Evolutionary conservation across 257 asterid species (phyloP), one percentile per base, ranked within the genome.

Genomic region (Euphrasia confusa): DNA sequence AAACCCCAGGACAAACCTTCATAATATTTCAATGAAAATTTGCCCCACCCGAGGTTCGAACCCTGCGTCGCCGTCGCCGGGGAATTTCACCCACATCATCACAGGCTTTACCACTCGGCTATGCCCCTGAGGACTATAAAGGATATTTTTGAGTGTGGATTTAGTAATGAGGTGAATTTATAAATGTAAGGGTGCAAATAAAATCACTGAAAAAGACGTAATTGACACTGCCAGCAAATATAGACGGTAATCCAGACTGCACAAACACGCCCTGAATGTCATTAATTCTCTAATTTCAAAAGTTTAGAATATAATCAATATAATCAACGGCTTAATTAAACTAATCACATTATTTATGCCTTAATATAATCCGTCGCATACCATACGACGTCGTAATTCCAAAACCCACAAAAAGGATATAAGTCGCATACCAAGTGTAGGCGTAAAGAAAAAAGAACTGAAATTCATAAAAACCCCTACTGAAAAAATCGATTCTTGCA

Each of bases 301-400:
- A 66, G 24, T 63, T 60, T 52, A 70, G n/a, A 40, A 49, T 49
- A 24, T 60, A 53, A 72, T 61, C 40, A 64, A 61, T 60, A 77
- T 47, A 47, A 44, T 21, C 32, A 54, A 28, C 14, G 48, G 71
- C 50, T 39, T 63, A 44, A 49, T 59, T 13, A 60, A 69, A 63
- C 52, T 17, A 30, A 4, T 14, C 9, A 12, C 9, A 2, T 4
- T 27, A 37, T 37, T 37, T 37, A 37, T 13, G 24, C 2, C 9
- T 28, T 11, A 13, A 44, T 27, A 54, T 21, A 60, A 44, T 10
- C 30, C 24, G 53, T 32, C 7, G 0, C 24, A 21, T 21, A 21
- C 24, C 1, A 67, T 50, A 64, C 74, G 83, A 0, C 77, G 74
- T 70, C 83, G 83, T 64, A 33, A 4, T 47, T 28, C 7, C 0